Conservation (phyloP, 2,329 filamentous ascomycete genomes). For the Diaporthe australafricana region DNA sequence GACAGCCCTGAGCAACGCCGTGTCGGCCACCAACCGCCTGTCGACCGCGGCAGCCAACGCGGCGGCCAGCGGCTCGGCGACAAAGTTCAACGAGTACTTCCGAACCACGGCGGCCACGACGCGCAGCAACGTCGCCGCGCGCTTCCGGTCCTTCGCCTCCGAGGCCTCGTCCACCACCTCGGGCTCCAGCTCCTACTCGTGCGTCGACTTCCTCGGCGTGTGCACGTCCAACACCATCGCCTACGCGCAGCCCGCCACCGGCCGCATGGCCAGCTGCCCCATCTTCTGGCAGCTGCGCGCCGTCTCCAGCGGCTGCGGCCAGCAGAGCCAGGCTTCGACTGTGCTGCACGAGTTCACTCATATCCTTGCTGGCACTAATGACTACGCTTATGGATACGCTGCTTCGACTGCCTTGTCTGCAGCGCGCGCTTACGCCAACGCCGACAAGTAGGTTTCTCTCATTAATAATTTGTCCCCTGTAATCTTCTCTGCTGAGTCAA, state of each 20-base stretch:
- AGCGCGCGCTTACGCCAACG: background rate
- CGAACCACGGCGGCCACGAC: constrained; percentile 17
- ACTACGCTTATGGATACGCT: constrained; percentile 19
- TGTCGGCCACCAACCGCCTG: constrained; percentile 9
- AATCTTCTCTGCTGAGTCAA: background rate
- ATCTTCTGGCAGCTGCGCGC: constrained; percentile 14
- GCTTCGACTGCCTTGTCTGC: constrained; percentile 25
- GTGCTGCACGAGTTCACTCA: constrained; percentile 30
- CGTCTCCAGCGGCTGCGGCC: background rate
- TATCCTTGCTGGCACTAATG: constrained; percentile 5
- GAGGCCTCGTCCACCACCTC: constrained; percentile 14
- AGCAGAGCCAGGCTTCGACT: constrained; percentile 29
- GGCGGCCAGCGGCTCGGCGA: constrained; percentile 8
- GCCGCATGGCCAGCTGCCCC: constrained; percentile 24
- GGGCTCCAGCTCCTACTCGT: constrained; percentile 23
- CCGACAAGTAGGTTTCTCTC: constrained; percentile 15
- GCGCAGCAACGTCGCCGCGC: constrained; percentile 21
- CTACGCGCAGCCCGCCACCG: constrained; percentile 25
- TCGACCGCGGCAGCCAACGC: constrained; percentile 8
- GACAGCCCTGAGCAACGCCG: constrained; percentile 19
- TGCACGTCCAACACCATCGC: constrained; percentile 20
- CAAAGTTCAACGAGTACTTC: constrained; percentile 32
- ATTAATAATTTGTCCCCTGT: too few relatives aligned
- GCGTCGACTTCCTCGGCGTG: constrained; percentile 25
- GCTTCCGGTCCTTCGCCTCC: constrained; percentile 12